phyloP scores from a whole-genome alignment of 331 rosid species.

The Acacia concinna region DNA sequence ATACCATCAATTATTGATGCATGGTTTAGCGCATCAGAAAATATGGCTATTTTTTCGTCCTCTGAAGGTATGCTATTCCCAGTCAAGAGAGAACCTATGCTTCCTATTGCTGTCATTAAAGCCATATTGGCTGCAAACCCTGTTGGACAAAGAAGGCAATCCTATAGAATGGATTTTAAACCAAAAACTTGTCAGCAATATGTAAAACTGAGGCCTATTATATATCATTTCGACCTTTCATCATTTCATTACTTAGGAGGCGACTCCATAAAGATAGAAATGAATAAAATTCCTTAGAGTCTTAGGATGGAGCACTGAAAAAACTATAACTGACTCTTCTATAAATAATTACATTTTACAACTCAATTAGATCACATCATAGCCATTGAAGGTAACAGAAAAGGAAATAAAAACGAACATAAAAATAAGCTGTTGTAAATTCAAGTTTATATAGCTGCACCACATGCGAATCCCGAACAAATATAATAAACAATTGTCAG shows the following conservation, averaged over 20 bases:
- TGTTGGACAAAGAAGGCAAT: constrained; percentile 98
- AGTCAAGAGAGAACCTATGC: constrained; percentile 68
- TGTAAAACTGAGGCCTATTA: constrained; percentile 21
- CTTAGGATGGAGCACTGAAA: background rate
- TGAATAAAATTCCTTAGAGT: constrained; percentile 15
- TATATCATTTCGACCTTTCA: constrained; percentile 26
- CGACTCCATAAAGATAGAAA: background rate
- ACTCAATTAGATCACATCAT: background rate
- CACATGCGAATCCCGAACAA: constrained; percentile 8
- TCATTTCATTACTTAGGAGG: constrained; percentile 17
- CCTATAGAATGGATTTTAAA: constrained; percentile 70
- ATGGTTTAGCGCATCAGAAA: constrained; percentile 90
- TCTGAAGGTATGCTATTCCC: constrained; percentile 49
- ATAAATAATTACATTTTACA: constrained; percentile 9
- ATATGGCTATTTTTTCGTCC: constrained; percentile 71
- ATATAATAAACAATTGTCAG: constrained; percentile 4
- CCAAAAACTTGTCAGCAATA: constrained; percentile 47
- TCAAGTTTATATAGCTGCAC: background rate
- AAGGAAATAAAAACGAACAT: background rate
- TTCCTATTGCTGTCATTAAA: constrained; percentile 79
- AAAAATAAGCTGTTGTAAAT: background rate
- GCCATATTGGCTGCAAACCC: constrained; percentile 99
- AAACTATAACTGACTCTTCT: constrained; percentile 1
- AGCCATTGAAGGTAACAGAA: constrained; percentile 3
- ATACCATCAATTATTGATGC: constrained; percentile 97